Base-by-base conservation (phyloP, 106 monocot species). In the Dendrobium officinale region DNA sequence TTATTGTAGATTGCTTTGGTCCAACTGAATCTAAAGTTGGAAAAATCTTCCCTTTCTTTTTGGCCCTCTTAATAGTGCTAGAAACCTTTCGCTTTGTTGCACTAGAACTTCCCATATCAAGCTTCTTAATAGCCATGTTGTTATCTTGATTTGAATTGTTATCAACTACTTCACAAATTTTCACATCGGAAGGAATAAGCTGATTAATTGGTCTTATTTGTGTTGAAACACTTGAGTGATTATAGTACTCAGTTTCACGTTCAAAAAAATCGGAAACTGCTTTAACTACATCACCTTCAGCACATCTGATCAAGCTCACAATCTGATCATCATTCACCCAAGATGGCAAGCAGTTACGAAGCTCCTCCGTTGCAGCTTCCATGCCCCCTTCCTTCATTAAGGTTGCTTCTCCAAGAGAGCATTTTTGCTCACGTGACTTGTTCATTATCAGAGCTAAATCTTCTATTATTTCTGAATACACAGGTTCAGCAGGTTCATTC, bases 191-290 rank as follows among this genome's bases (percentile, higher is more conserved):
- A 78, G 64, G 67, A 43, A 67, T 49, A 77, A 70, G 9, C 75
- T 76, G 49, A 54, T 55, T 82, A 66, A 76, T 33, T 8, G 22
- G 79, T 33, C 19, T 82, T 84, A 33, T 72, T 22, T 86, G 77
- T 42, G 27, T 19, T 73, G 11, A 56, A 80, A 70, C 31, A 81
- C 87, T 95, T 84, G 91, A 86, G 81, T 91, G 83, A 76, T 92
- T 87, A 88, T 81, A 89, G 45, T 91, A 84, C 64, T 98, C 98
- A 68, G 84, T 92, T 83, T 98, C 98, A 81, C 79, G 82, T 81
- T 98, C 98, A 82, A 85, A 89, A 82, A 98, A 98, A 55, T 88
- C 83, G 73, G 98, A 91, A 85, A 88, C 92, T 37, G 98, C 92
- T 85, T 83, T 78, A 78, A 92, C 88, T 72, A 89, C 66, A 83